Evolutionary conservation across 768 basidiomycete genomes (phyloP).

Genomic region (Leucocoprinus birnbaumii): DNA sequence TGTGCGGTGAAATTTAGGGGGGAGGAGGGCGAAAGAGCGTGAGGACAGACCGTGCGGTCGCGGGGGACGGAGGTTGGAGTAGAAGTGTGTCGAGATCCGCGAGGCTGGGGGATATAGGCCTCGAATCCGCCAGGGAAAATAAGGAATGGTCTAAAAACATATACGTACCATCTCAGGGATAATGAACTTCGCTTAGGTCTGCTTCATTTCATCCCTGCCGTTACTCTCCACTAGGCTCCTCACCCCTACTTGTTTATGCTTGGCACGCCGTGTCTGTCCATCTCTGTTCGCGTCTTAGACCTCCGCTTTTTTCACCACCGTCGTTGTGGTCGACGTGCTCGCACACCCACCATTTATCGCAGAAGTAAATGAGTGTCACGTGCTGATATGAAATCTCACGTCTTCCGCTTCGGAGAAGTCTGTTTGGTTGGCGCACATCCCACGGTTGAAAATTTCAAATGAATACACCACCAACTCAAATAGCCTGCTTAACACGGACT

Average conservation of each 20-base stretch:
- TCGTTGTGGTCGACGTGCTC: neutral
- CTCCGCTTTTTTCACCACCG: neutral
- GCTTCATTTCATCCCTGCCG: conserved; percentile 8
- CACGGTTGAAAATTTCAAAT: conserved; percentile 12
- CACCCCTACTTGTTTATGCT: neutral
- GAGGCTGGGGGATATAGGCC: neutral
- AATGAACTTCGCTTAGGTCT: conserved; percentile 6
- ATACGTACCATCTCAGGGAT: conserved; percentile 18
- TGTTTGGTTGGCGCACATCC: conserved; percentile 1
- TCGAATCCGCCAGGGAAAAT: conserved; percentile 4
- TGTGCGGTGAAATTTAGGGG: conserved; percentile 3
- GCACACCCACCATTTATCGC: no score
- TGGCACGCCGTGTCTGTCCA: neutral
- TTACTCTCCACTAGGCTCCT: conserved; percentile 1
- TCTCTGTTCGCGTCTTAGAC: neutral
- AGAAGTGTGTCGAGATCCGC: conserved; percentile 13
- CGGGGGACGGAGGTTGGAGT: conserved; percentile 13
- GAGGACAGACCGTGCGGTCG: conserved; percentile 4
- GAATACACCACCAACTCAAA: neutral
- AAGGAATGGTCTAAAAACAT: conserved; percentile 15
- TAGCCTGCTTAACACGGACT: no score
- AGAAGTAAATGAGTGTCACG: no score
- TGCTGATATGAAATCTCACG: no score
- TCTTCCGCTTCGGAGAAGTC: neutral
- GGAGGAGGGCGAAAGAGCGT: conserved; percentile 17